Evolutionary conservation across 1,284 basidiomycete genomes (phyloP).

Genomic region (Schizophyllum amplum): DNA sequence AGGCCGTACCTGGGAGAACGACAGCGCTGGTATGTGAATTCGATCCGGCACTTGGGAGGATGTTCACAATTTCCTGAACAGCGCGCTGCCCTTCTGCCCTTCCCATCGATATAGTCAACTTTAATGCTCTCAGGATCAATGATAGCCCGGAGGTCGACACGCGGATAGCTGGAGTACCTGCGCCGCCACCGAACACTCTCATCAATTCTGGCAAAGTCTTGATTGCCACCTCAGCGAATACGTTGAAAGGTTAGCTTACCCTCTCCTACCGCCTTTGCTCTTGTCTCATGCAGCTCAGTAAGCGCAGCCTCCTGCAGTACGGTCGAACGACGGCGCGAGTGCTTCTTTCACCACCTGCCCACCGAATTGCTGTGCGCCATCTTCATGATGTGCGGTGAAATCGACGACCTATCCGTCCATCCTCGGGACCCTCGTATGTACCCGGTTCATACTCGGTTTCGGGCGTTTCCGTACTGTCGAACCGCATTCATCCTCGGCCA

Average conservation of each 20-base stretch:
- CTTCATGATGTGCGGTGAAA: not conserved
- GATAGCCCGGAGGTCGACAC: too few species aligned
- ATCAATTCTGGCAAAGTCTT: too few species aligned
- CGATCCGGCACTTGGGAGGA: too few species aligned
- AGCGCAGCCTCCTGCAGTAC: too few species aligned
- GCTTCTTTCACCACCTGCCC: not conserved
- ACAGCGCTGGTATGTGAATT: too few species aligned
- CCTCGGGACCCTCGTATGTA: too few species aligned
- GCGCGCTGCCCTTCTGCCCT: not conserved
- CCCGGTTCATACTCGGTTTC: too few species aligned
- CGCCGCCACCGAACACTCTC: not conserved
- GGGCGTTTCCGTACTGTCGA: not conserved
- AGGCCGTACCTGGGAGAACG: too few species aligned
- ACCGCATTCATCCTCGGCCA: not conserved
- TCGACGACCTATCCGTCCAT: not conserved
- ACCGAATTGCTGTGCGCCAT: not conserved
- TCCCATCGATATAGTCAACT: not conserved
- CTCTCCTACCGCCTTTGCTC: too few species aligned
- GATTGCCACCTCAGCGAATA: too few species aligned
- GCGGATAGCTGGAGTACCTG: too few species aligned
- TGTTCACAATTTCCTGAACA: not conserved
- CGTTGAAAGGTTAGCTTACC: too few species aligned
- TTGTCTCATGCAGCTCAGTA: not conserved
- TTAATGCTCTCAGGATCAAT: not conserved
- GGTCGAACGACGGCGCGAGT: not conserved